Conservation (phyloP, 139 green algal species). For the Astrephomene gubernaculifera region DNA sequence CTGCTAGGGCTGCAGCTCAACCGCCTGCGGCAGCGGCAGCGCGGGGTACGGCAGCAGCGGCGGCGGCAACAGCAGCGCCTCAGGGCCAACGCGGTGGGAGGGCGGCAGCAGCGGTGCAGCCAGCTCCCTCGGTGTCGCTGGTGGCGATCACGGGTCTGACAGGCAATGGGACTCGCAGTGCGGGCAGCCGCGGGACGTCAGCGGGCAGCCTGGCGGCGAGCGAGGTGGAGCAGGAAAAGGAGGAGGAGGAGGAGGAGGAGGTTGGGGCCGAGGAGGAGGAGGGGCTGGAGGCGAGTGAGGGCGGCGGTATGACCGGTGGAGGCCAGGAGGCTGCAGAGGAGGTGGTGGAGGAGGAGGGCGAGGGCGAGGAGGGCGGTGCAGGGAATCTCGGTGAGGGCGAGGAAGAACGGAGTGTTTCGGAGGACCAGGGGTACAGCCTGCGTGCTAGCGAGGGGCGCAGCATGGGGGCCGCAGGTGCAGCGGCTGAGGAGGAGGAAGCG, state of each 20-base stretch:
- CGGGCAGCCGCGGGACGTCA: not conserved
- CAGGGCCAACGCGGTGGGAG: too few relatives aligned
- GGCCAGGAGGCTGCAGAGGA: too few relatives aligned
- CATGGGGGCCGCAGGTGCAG: too few relatives aligned
- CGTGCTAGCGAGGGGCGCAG: not conserved
- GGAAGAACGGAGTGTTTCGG: too few relatives aligned
- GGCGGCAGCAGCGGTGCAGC: not conserved
- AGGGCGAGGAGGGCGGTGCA: not conserved
- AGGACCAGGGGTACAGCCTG: not conserved
- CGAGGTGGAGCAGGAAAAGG: not conserved
- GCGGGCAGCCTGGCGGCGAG: not conserved
- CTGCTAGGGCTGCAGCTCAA: too few relatives aligned
- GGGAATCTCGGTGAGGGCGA: not conserved
- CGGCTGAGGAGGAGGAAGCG: too few relatives aligned
- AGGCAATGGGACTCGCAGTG: not conserved
- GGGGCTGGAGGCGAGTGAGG: not conserved
- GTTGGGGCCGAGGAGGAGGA: not conserved
- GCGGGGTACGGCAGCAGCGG: not conserved
- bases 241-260: slow-evolving; percentile 1
- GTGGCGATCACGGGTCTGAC: not conserved
- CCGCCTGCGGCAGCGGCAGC: too few relatives aligned
- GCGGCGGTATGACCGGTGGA: not conserved
- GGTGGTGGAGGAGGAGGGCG: not conserved
- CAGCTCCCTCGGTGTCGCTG: not conserved
- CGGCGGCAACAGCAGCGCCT: not conserved